These are phyloP conservation scores for Comarum palustre DNA, from an alignment of 306 rosid species.

Conservation along the genomic window DNA sequence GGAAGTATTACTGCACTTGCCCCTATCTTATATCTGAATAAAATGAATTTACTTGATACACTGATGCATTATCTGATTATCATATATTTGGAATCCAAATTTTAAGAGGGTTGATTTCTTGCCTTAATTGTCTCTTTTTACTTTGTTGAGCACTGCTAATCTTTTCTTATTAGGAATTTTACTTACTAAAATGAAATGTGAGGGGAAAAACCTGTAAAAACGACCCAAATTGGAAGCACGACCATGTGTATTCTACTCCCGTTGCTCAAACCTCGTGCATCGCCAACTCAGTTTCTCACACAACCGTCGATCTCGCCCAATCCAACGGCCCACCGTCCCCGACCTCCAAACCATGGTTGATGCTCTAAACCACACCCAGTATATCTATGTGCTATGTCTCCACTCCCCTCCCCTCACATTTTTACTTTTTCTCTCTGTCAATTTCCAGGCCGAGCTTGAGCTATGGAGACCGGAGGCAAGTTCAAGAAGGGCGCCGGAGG, in stretches of 20 bases:
- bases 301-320: not conserved
- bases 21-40: no score
- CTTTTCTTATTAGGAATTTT: no score
- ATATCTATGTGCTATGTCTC: not conserved
- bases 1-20: no score
- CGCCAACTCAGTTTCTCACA: slow-evolving; percentile 7
- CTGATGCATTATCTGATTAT: no score
- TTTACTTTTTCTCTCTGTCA: not conserved
- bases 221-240: not conserved
- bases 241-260: not conserved
- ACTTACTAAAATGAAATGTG: no score
- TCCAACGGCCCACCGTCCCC: not conserved
- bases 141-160: not conserved
- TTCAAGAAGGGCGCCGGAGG: slow-evolving; percentile 47
- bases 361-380: not conserved
- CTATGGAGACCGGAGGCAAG: slow-evolving; percentile 36
- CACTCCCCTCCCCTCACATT: not conserved
- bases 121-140: no score
- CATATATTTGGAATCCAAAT: no score
- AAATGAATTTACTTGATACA: no score
- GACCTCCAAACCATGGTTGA: not conserved
- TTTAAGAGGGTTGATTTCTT: no score
- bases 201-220: not conserved
- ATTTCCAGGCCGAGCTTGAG: not conserved
- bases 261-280: not conserved